Evolutionary conservation across 345 rosid genomes (phyloP).

Genomic region (Chamaenerion angustifolium): DNA sequence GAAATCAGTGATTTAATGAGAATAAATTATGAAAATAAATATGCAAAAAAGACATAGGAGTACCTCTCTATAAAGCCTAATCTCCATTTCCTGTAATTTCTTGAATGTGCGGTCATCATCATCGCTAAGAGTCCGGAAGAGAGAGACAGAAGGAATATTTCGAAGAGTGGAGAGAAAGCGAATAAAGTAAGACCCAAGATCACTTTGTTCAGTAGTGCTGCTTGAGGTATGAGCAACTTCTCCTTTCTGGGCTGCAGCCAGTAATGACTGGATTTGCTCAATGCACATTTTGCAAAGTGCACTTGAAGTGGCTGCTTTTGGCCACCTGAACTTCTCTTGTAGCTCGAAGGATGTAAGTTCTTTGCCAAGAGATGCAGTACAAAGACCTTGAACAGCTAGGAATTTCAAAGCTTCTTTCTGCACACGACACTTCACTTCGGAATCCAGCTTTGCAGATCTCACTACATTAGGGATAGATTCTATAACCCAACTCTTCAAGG

Average conservation of each 20-base stretch:
- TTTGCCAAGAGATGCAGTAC: conserved; percentile 79
- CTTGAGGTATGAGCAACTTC: conserved; percentile 31
- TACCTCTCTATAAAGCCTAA: conserved; percentile 63
- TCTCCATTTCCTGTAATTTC: conserved; percentile 60
- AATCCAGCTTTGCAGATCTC: conserved; percentile 54
- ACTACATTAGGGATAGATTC: conserved; percentile 72
- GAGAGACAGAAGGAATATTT: conserved; percentile 88
- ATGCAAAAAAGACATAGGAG: not conserved
- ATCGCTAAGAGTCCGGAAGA: conserved; percentile 57
- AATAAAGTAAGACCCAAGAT: conserved; percentile 75
- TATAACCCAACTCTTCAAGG: conserved; percentile 72
- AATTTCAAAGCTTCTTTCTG: conserved; percentile 83
- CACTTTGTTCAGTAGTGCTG: conserved; percentile 45
- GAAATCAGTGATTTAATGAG: not conserved
- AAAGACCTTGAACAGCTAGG: conserved; percentile 88
- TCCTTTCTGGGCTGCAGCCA: conserved; percentile 63
- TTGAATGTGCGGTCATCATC: conserved; percentile 67
- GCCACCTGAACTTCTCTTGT: conserved; percentile 95
- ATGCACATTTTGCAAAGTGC: conserved; percentile 73
- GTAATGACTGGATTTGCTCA: conserved; percentile 74
- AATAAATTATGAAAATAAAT: not conserved
- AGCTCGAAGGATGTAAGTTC: conserved; percentile 95
- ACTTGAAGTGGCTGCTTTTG: conserved; percentile 60
- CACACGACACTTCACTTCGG: conserved; percentile 58
- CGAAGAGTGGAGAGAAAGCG: conserved; percentile 64